phyloP scores from a whole-genome alignment of 176 grass and related monocot species.

The Eleusine indica region DNA sequence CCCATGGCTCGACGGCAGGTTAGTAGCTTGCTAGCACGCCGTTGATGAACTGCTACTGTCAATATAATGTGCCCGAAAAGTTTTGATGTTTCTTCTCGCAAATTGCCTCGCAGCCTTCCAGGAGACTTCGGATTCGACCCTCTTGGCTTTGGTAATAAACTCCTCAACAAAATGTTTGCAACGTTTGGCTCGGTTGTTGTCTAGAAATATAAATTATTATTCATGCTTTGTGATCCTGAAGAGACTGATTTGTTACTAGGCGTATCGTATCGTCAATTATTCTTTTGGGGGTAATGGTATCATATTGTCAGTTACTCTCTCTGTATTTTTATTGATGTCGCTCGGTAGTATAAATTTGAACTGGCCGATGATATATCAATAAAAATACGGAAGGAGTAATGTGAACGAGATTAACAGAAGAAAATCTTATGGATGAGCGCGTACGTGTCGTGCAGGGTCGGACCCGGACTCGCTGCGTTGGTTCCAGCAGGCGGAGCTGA shows the following conservation, averaged over 20 bases:
- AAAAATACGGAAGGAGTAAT: too few relatives aligned
- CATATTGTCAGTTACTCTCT: too few relatives aligned
- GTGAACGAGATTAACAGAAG: too few relatives aligned
- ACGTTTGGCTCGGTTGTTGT: not conserved
- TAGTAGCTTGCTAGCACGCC: not conserved
- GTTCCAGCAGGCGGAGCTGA: conserved; percentile 86
- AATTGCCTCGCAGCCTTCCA: conserved; percentile 61
- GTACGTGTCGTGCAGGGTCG: conserved; percentile 49
- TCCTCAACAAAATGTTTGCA: not conserved
- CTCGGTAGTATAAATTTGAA: too few relatives aligned
- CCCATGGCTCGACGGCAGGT: conserved; percentile 95
- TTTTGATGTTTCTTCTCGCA: not conserved
- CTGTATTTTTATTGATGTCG: too few relatives aligned
- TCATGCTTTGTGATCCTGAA: too few relatives aligned
- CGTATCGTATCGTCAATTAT: too few relatives aligned
- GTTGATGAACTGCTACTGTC: not conserved
- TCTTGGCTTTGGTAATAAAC: conserved; percentile 77
- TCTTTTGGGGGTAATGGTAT: too few relatives aligned
- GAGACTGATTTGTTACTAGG: too few relatives aligned
- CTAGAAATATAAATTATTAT: too few relatives aligned
- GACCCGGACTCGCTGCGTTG: conserved; percentile 74
- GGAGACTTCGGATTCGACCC: conserved; percentile 93
- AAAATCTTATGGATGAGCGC: too few relatives aligned
- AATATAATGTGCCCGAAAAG: not conserved
- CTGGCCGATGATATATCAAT: too few relatives aligned